Base-by-base conservation (phyloP, 805 yeast species). In the Pichia gijzeniarum region DNA sequence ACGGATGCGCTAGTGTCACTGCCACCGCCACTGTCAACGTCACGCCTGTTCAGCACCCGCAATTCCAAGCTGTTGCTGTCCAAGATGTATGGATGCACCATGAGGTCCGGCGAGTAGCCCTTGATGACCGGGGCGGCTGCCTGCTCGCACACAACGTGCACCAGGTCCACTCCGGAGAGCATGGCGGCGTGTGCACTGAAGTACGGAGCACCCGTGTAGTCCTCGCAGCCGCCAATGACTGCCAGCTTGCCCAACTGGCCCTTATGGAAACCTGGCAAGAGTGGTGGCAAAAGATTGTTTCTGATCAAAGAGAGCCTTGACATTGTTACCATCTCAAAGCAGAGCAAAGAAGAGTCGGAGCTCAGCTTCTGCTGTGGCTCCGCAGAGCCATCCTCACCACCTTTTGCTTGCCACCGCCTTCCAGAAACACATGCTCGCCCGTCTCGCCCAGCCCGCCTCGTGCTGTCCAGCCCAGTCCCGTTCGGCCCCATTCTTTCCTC, bases 201-300 rank as follows among this genome's bases (percentile, higher is more conserved):
- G 63, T 72, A 93, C 2, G 98, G 98, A 0, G 99, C 99, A 0
- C 99, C 99, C 0, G 97, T 90, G 61, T 89, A 91, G 61, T 91
- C 97, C 61, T 85, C 90, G 62, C 93, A 82, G 1, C 99, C 99
- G 19, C 99, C 99, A 50, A 91, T 76, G 1, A 91, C 86, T 10
- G 82, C 87, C 2, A 91, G 71, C 48, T 87, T 73, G 5, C 98
- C 98, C 61, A 79, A 73, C 61, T 91, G 98, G 19, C 99, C 99
- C 62, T 91, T 91, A 66, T 91, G 83, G 61, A 85, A 84, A 14
- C 60, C 56, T 5, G 85, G 78, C 2, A 73, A 65, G 30, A 90
- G 65, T 2, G 96, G 97, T 34, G 95, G 96, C 9, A 91, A 71
- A 31, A 88, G 60, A 33, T 68, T 67, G 44, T 71, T 39, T 18